These are phyloP conservation scores for Westerdykella aurantiaca DNA, from an alignment of 2,329 filamentous ascomycete genomes.

Conservation along the genomic window DNA sequence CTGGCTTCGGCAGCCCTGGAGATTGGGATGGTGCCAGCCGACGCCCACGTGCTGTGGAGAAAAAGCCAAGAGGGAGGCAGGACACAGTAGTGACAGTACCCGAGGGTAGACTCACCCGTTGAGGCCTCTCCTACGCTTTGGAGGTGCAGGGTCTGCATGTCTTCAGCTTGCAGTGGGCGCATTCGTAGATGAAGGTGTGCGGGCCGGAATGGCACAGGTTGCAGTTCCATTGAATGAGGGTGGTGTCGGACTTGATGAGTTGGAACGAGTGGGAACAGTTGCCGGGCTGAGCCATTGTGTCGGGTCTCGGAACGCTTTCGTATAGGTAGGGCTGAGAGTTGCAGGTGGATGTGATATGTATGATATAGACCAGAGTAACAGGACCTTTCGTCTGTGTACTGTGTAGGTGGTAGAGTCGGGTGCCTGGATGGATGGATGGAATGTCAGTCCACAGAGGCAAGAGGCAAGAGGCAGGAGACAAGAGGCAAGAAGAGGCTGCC, in stretches of 20 bases:
- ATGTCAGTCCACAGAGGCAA: constrained; percentile 18
- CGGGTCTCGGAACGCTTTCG: constrained; percentile 1
- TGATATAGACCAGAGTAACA: too few relatives aligned
- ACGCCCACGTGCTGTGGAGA: too few relatives aligned
- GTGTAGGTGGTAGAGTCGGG: neutral
- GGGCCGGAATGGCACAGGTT: constrained; percentile 48
- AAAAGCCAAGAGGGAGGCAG: too few relatives aligned
- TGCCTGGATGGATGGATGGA: constrained; percentile 10
- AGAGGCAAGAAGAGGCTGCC: constrained; percentile 4
- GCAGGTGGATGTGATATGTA: constrained; percentile 4
- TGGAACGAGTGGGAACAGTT: constrained; percentile 47
- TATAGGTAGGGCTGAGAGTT: neutral
- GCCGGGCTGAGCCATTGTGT: constrained; percentile 43
- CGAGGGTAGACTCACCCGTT: too few relatives aligned
- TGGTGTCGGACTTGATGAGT: constrained; percentile 49
- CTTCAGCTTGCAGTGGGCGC: constrained; percentile 47
- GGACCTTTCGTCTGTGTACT: too few relatives aligned
- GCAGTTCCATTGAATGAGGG: constrained; percentile 49
- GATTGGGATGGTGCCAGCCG: too few relatives aligned
- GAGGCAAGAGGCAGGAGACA: constrained; percentile 11
- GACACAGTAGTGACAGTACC: too few relatives aligned
- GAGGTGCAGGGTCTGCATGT: constrained; percentile 44
- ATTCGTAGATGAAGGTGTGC: constrained; percentile 49
- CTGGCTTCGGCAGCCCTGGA: too few relatives aligned
- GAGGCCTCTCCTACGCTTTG: constrained; percentile 17